Base-by-base conservation (phyloP, 2,329 filamentous ascomycete genomes). In the Phymatotrichopsis omnivora region DNA sequence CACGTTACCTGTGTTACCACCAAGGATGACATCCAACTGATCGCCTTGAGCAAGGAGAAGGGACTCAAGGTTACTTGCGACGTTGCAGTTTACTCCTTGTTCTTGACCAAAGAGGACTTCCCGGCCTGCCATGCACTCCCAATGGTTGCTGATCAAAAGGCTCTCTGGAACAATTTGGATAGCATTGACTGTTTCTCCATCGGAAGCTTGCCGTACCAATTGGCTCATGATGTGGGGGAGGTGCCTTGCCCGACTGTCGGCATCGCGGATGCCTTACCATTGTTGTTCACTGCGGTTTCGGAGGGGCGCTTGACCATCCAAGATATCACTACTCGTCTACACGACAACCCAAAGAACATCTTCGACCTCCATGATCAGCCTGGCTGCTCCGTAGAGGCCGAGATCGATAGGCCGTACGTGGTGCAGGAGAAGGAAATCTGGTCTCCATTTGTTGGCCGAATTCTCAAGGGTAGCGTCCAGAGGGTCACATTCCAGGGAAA, bases 51-150 rank as follows among this genome's bases (percentile, higher is more conserved):
- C 67, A 87, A 87, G 66, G 72, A 77, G 60, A 87, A 86, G 68
- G 82, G 82, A n/a, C 68, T 87, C 47, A 80, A 80, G 62, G 81
- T 87, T 33, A 86, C 82, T 17, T 87, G 82, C 63, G 82, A 87
- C 61, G 82, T 87, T 32, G 81, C 78, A n/a, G 73, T 87, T 57
- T 86, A 84, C 68, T 75, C 79, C 14, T 70, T 87, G 31, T 87
- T 85, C 68, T 69, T 87, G 19, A 79, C 78, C 4, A 78, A 77
- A 57, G 68, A 75, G 37, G 80, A 86, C 57, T 83, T 72, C 63
- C 80, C 82, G 2, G 70, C 75, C 45, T 83, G 75, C 60, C 66
- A 70, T 49, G 73, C 75, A 57, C 68, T 87, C 42, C 82, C 82
- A 8, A 80, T 76, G 2, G 66, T 64, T 16, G 68, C 74, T 51